A percentile compares a stretch with the other conserved stretches of the same genome.
These are phyloP conservation scores for Yamadazyma membranifaciens DNA, from an alignment of 1,139 yeast species.

Conservation along the genomic window DNA sequence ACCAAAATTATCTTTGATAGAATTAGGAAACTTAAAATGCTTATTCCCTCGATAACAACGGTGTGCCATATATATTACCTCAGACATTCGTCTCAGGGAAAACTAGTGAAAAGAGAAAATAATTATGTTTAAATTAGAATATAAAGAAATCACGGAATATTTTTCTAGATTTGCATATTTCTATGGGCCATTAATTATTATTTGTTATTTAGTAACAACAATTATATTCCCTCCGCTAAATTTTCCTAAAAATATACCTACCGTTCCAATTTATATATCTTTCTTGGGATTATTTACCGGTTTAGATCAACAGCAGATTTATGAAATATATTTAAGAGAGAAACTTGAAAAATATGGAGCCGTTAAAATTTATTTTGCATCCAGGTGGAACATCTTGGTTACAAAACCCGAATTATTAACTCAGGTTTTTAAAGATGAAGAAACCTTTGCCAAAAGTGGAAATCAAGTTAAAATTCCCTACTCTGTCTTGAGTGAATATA, in stretches of 20 bases:
- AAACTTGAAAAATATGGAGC: conserved; percentile 53
- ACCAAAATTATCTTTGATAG: not conserved
- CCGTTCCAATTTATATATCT: conserved; percentile 60
- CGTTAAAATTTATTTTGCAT: conserved; percentile 59
- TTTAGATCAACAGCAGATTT: conserved; percentile 52
- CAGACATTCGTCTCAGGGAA: not conserved
- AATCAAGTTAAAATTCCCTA: conserved; percentile 59
- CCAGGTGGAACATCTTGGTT: conserved; percentile 61
- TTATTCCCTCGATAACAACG: not conserved
- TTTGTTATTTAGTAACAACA: not conserved
- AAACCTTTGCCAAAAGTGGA: conserved; percentile 56
- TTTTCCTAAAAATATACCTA: conserved; percentile 49
- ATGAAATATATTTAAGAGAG: conserved; percentile 35
- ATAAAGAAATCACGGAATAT: not conserved
- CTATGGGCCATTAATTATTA: conserved; percentile 4
- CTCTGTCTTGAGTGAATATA: conserved; percentile 53
- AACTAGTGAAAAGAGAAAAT: not conserved
- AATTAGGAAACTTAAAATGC: conserved; percentile 2
- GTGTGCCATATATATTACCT: not conserved
- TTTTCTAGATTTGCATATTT: not conserved
- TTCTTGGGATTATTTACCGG: conserved; percentile 45
- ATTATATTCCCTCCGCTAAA: conserved; percentile 24
- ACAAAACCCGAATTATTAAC: conserved; percentile 47
- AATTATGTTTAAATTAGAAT: not conserved
- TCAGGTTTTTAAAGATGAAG: conserved; percentile 50